Evolutionary conservation across 1,284 basidiomycete species (phyloP).

Genomic region (Exobasidium rhododendri): DNA sequence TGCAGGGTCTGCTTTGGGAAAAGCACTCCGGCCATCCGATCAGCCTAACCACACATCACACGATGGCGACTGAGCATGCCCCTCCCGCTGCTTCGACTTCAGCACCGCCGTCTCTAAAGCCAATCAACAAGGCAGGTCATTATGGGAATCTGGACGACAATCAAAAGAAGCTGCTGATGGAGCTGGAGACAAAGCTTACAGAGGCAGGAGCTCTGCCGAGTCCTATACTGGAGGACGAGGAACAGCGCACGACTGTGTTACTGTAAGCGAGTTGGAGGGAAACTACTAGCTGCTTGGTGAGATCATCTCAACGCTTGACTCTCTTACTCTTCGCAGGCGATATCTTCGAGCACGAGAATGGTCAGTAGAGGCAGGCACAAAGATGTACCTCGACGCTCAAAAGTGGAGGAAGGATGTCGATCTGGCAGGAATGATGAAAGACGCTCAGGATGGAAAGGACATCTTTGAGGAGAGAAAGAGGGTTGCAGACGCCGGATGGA

Average conservation of each 20-base stretch:
- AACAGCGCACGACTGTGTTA: constrained; percentile 22
- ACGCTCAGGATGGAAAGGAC: constrained; percentile 23
- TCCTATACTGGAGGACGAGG: constrained; percentile 13
- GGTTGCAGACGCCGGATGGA: constrained; percentile 45
- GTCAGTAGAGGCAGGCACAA: constrained; percentile 31
- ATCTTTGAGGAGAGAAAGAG: constrained; percentile 38
- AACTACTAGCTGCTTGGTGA: background rate
- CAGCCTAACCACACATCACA: too few relatives aligned
- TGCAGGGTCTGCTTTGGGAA: too few relatives aligned
- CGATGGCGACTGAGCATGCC: too few relatives aligned
- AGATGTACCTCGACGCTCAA: constrained; percentile 45
- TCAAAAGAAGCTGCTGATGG: constrained; percentile 34
- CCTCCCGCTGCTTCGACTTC: too few relatives aligned
- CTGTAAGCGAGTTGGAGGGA: background rate
- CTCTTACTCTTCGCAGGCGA: constrained; percentile 17
- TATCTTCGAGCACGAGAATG: constrained; percentile 48
- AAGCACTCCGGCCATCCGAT: too few relatives aligned
- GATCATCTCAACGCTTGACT: background rate
- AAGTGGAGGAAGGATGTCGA: constrained; percentile 44
- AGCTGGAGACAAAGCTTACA: constrained; percentile 23
- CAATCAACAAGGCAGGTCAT: constrained; percentile 29
- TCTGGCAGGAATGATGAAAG: constrained; percentile 27
- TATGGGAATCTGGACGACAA: constrained; percentile 37
- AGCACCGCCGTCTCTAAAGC: background rate
- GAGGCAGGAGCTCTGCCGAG: constrained; percentile 25